Base-by-base conservation (phyloP, 2,329 filamentous ascomycete genomes). In the Lecanicillium sp. region DNA sequence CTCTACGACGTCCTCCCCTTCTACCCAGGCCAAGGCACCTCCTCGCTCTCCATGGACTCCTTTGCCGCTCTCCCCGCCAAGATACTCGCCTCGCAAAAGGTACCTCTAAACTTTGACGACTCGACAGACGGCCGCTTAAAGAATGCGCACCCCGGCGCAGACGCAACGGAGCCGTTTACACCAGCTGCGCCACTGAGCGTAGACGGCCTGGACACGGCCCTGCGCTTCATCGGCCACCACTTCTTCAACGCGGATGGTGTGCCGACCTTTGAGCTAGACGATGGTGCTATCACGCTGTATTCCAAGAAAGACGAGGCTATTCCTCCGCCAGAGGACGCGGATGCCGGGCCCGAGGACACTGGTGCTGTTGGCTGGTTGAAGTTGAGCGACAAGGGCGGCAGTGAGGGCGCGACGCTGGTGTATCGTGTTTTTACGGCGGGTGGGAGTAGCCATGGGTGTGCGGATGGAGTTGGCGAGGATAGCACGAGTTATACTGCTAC, bases 181-280 rank as follows among this genome's bases (percentile, higher is more conserved):
- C 45, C 57, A 16, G 54, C 60, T 19, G 57, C 59, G 3, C 51
- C 61, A 16, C 56, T 63, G 3, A 48, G 60, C 37, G 55, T 77
- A 38, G 44, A 50, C 9, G 51, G 68, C 25, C 5, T 54, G 54
- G 18, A 25, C 25, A 3, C n/a, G 37, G 45, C 52, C 2, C 42
- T 72, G 5, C 57, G 60, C 35, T 67, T 70, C 49, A 53, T 80
- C 12, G 83, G 82, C 20, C 69, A 76, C 49, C 83, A 87, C 67
- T 83, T 68, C 70, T 86, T 86, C 66, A 71, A 71, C 57, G 44
- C 45, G 33, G 45, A 51, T 32, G 59, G 68, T 45, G 58, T 63
- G 1, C 82, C 83, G 2, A 75, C 68, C 11, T 86, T 85, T 54
- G 65, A 74, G 42, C 63, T 85, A 28, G 53, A 59, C 36, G 54